Evolutionary conservation across 1,284 basidiomycete genomes (phyloP), one percentile per base, ranked within the genome.

Genomic region (Tremellales sp.): DNA sequence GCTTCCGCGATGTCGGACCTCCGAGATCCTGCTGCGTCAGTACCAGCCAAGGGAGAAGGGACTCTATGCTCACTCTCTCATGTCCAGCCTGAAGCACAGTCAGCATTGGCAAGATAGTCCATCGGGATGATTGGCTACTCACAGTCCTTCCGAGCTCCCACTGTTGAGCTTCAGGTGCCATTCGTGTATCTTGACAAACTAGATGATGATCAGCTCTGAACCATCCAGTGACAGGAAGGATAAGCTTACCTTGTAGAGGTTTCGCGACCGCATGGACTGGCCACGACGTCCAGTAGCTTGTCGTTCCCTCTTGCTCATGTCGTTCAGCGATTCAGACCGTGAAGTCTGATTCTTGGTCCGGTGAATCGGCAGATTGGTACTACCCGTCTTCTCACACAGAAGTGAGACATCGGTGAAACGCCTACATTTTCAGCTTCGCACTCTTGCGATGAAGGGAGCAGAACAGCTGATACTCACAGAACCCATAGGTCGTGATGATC

Each of bases 381-480:
- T 86, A 10, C 94, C 94, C 1, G 84, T 86, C 46, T 89, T 80
- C 65, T 93, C 89, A 70, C 93, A 97, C 45, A 90, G 81, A 40
- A 98, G 76, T 11, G 92, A 86, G 40, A 98, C 93, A 68, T 98
- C 94, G 48, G 92, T 92, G 77, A 98, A 97, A 12, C 84, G 82
- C 0, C 70, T 72, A 22, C 19, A 13, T 13, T 10, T 22, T 22
- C 10, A 26, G 17, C 25, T 37, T 25, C 24, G 23, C 22, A n/a
- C 22, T 41, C 8, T 22, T 22, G 17, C 11, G 27, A 21, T 26
- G 23, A 48, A 39, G 45, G 31, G 21, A 33, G 40, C 8, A 36
- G 15, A 17, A 3, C 22, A 25, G 24, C 12, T 12, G 19, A 7
- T 27, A 64, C 69, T 54, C 45, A 66, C 63, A 98, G 87, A 47